These are phyloP conservation scores for Hyaloscypha hepaticicola DNA, from an alignment of 495 filamentous ascomycete genomes.

Conservation along the genomic window DNA sequence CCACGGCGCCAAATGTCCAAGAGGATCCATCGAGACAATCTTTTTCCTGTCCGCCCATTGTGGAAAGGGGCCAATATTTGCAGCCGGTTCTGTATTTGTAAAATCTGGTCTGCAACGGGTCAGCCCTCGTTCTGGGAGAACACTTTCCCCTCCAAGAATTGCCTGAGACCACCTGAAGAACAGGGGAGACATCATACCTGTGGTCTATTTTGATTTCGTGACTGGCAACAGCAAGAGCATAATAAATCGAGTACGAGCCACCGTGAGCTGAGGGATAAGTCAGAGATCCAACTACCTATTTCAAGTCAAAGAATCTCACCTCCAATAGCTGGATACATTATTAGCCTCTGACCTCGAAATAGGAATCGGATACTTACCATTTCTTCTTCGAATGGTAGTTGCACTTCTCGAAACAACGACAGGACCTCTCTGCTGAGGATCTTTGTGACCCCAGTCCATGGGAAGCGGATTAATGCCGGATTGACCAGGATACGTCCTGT, in stretches of 20 bases:
- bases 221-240: conserved; percentile 88
- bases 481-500: conserved; percentile 93
- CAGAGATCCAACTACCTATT: conserved; percentile 13
- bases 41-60: conserved; percentile 90
- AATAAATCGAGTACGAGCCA: conserved; percentile 96
- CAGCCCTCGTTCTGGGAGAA: conserved; percentile 1
- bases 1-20: conserved; percentile 86
- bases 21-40: conserved; percentile 97
- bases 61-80: conserved; percentile 80
- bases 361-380: conserved; percentile 56
- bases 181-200: conserved; percentile 40
- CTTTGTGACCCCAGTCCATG: conserved; percentile 82
- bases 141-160: not conserved
- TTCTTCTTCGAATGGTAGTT: conserved; percentile 78
- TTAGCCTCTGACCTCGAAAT: conserved; percentile 2
- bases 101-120: conserved; percentile 65
- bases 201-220: conserved; percentile 84
- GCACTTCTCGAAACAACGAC: conserved; percentile 82
- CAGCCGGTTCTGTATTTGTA: conserved; percentile 91
- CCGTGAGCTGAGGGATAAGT: conserved; percentile 64
- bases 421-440: conserved; percentile 74
- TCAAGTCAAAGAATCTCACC: conserved; percentile 34
- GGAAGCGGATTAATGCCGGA: conserved; percentile 87
- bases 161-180: not conserved
- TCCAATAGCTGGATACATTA: conserved; percentile 39